A percentile compares a stretch with the other conserved stretches of the same genome.
These are phyloP conservation scores for Decorospora gaudefroyi DNA, from an alignment of 2,329 filamentous ascomycete species.

Conservation along the genomic window DNA sequence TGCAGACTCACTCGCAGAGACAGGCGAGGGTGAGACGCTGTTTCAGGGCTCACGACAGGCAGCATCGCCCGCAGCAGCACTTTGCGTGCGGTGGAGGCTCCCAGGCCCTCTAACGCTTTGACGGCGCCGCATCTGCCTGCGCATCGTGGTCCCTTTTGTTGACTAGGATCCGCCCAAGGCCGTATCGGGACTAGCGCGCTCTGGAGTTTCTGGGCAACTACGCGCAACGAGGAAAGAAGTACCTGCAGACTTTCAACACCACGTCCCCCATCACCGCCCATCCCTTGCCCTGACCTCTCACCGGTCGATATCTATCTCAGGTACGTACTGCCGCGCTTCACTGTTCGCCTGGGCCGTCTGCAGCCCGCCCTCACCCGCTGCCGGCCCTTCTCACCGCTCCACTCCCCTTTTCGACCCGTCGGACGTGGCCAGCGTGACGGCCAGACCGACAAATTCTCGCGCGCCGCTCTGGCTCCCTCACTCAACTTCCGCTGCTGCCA, in stretches of 20 bases:
- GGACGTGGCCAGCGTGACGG: slow-evolving; percentile 39
- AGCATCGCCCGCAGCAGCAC: slow-evolving; percentile 11
- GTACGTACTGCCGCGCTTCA: slow-evolving; percentile 35
- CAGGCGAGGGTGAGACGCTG: slow-evolving; percentile 34
- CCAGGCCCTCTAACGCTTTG: slow-evolving; percentile 16
- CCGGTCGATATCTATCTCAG: slow-evolving; percentile 31
- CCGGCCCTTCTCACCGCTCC: slow-evolving; percentile 36
- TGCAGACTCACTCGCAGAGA: slow-evolving; percentile 1
- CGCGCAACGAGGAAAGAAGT: slow-evolving; percentile 47
- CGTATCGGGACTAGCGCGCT: slow-evolving; percentile 31
- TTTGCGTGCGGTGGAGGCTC: slow-evolving; percentile 8
- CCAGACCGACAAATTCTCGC: slow-evolving; percentile 31
- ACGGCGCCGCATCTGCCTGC: slow-evolving; percentile 28
- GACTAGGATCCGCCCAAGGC: slow-evolving; percentile 29
- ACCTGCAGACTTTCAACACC: slow-evolving; percentile 44
- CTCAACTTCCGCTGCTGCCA: slow-evolving; percentile 18
- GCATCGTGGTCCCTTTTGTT: slow-evolving; percentile 21
- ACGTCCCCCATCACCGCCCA: slow-evolving; percentile 37
- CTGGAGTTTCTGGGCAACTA: slow-evolving; percentile 35
- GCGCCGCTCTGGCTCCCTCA: slow-evolving; percentile 22
- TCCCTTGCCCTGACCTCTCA: slow-evolving; percentile 33
- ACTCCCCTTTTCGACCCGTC: slow-evolving; percentile 43
- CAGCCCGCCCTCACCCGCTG: slow-evolving; percentile 28
- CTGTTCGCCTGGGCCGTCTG: slow-evolving; percentile 20
- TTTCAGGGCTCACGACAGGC: slow-evolving; percentile 25